phyloP scores from a whole-genome alignment of 2,329 filamentous ascomycete genomes.

The Chrysoporthe puriensis region DNA sequence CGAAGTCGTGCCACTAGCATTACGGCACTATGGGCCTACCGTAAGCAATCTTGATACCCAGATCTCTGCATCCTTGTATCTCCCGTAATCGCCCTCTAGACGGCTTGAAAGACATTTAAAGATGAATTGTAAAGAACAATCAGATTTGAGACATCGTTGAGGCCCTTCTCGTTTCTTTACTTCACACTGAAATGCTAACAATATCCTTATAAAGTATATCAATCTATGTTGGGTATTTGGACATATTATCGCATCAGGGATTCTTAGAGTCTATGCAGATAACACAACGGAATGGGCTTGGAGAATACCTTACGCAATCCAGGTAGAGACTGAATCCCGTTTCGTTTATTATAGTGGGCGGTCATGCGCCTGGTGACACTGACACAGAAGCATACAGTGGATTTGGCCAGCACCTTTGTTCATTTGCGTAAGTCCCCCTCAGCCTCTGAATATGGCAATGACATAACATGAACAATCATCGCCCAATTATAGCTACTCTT shows the following conservation, averaged over 20 bases:
- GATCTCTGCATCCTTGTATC: not conserved
- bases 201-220: not conserved
- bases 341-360: constrained; percentile 37
- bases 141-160: no score
- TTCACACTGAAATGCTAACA: not conserved
- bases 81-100: not conserved
- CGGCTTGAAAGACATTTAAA: no score
- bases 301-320: constrained; percentile 12
- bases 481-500: constrained; percentile 41
- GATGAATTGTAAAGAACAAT: no score
- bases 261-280: constrained; percentile 2
- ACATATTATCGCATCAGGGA: constrained; percentile 9
- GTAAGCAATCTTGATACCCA: not conserved
- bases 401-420: constrained; percentile 47
- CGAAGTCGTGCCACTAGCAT: constrained; percentile 8
- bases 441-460: not conserved
- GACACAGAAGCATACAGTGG: constrained; percentile 43
- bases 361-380: not conserved
- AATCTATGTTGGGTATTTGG: constrained; percentile 16
- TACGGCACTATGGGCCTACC: constrained; percentile 17
- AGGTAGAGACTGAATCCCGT: not conserved
- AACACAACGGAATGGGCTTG: constrained; percentile 12
- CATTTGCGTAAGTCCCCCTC: not conserved
- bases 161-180: no score
- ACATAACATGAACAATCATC: not conserved